These are phyloP conservation scores for Vigna trinervia DNA, from an alignment of 306 rosid species.

Conservation along the genomic window DNA sequence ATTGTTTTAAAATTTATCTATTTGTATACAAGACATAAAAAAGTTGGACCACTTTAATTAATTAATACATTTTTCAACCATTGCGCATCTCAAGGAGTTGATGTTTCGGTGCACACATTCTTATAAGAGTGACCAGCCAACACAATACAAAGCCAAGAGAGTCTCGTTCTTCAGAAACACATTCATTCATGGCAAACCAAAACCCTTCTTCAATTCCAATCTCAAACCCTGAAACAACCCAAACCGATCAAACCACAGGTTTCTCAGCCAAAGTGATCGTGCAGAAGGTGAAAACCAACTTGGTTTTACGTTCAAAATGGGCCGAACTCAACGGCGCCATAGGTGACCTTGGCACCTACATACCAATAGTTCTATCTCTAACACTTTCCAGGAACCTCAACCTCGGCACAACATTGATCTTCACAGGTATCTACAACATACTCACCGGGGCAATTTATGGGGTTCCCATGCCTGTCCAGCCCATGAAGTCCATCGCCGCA, in stretches of 20 bases:
- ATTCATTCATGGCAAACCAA: conserved; percentile 42
- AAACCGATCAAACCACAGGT: conserved; percentile 2
- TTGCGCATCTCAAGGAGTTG: too few species aligned
- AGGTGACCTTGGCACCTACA: conserved; percentile 49
- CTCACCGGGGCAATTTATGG: conserved; percentile 43
- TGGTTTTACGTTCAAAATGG: conserved; percentile 43
- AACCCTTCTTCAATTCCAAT: conserved; percentile 31
- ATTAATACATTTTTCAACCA: too few species aligned
- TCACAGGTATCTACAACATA: conserved; percentile 42
- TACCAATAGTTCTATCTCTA: conserved; percentile 36
- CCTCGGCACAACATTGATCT: conserved; percentile 35
- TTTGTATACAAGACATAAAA: too few species aligned
- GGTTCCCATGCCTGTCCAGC: conserved; percentile 47
- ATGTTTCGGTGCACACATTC: too few species aligned
- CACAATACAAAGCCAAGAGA: too few species aligned
- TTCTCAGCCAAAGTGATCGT: conserved; percentile 23
- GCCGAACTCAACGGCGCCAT: conserved; percentile 44
- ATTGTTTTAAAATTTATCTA: too few species aligned
- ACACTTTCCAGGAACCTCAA: conserved; percentile 45
- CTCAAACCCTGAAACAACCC: conserved; percentile 37
- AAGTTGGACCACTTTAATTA: too few species aligned
- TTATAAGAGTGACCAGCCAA: too few species aligned
- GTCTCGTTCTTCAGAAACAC: too few species aligned
- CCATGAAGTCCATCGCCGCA: conserved; percentile 47
- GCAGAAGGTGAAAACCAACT: conserved; percentile 24